Conservation (phyloP, 192 early-diverging fungal genomes). For the Podila verticillata region DNA sequence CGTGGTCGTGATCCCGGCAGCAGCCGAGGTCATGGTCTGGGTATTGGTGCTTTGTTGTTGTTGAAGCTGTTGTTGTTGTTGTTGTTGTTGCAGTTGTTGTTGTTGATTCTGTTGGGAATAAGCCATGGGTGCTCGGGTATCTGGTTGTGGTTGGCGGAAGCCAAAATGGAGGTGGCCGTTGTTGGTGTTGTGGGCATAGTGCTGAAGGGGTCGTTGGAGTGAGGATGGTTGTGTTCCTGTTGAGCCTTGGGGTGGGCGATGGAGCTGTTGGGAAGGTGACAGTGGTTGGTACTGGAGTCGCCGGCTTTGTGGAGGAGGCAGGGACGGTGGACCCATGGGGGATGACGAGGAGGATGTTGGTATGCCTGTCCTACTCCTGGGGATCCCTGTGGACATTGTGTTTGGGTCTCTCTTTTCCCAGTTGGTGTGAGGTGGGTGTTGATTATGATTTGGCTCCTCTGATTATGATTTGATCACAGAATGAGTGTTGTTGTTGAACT, state of each 20-base stretch:
- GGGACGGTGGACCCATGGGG: not conserved
- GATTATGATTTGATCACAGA: not conserved
- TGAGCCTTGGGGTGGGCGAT: not conserved
- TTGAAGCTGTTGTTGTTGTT: slow-evolving; percentile 14
- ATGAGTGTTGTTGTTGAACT: too few species aligned
- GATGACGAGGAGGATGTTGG: not conserved
- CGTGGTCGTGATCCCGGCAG: slow-evolving; percentile 13
- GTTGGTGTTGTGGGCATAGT: slow-evolving; percentile 2
- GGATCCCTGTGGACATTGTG: slow-evolving; percentile 2
- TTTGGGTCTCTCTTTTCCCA: not conserved
- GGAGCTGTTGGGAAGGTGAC: not conserved
- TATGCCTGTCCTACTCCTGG: not conserved
- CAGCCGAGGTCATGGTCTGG: slow-evolving; percentile 4
- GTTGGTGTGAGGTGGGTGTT: not conserved
- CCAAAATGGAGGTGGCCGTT: slow-evolving; percentile 3
- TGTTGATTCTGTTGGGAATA: not conserved
- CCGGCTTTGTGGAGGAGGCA: not conserved
- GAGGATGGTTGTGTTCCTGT: slow-evolving; percentile 4
- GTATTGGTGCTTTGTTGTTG: slow-evolving; percentile 6
- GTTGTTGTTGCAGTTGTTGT: slow-evolving; percentile 8
- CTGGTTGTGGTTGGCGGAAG: not conserved
- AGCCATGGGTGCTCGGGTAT: not conserved
- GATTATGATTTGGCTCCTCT: not conserved
- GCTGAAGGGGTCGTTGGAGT: slow-evolving; percentile 2
- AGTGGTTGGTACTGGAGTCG: not conserved